Percentiles rank a stretch among this genome's conserved stretches.
These are phyloP conservation scores for Aspergillus cristatus DNA, from an alignment of 495 filamentous ascomycete species.

Conservation along the genomic window DNA sequence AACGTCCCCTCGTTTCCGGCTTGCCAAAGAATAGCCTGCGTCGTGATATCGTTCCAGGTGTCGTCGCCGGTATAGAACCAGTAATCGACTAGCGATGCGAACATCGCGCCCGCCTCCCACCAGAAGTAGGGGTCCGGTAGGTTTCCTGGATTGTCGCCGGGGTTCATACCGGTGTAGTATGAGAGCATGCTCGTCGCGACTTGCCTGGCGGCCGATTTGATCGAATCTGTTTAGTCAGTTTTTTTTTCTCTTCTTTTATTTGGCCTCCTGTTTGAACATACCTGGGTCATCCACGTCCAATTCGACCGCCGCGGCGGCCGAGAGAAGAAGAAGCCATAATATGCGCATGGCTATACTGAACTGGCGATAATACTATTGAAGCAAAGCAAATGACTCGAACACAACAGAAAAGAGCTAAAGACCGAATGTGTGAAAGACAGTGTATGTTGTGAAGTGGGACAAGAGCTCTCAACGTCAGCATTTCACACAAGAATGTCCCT, in stretches of 20 bases:
- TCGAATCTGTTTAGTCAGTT: slow-evolving; percentile 26
- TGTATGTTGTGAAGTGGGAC: too few relatives aligned
- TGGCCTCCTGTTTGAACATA: neutral
- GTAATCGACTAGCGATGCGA: slow-evolving; percentile 71
- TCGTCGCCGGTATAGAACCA: slow-evolving; percentile 72
- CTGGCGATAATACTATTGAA: too few relatives aligned
- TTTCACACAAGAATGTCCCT: too few relatives aligned
- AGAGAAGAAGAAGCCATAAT: slow-evolving; percentile 8
- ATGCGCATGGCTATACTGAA: slow-evolving; percentile 7
- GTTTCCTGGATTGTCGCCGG: slow-evolving; percentile 63
- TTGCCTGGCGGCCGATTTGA: slow-evolving; percentile 34
- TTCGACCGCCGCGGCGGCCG: slow-evolving; percentile 11
- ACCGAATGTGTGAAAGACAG: too few relatives aligned
- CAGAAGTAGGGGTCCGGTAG: slow-evolving; percentile 71
- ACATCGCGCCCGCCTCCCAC: slow-evolving; percentile 76
- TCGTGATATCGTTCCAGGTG: slow-evolving; percentile 60
- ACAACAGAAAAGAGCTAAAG: too few relatives aligned
- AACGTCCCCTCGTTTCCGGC: slow-evolving; percentile 56
- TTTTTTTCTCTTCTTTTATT: neutral
- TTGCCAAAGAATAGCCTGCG: slow-evolving; percentile 62
- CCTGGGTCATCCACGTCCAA: slow-evolving; percentile 11
- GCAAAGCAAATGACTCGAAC: too few relatives aligned
- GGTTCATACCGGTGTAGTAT: slow-evolving; percentile 62
- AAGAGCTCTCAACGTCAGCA: too few relatives aligned
- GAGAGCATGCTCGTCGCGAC: slow-evolving; percentile 41